Percentiles rank a stretch among this genome's conserved stretches.
Conservation (phyloP, 805 yeast species). For the Cyberlindnera subsufficiens region DNA sequence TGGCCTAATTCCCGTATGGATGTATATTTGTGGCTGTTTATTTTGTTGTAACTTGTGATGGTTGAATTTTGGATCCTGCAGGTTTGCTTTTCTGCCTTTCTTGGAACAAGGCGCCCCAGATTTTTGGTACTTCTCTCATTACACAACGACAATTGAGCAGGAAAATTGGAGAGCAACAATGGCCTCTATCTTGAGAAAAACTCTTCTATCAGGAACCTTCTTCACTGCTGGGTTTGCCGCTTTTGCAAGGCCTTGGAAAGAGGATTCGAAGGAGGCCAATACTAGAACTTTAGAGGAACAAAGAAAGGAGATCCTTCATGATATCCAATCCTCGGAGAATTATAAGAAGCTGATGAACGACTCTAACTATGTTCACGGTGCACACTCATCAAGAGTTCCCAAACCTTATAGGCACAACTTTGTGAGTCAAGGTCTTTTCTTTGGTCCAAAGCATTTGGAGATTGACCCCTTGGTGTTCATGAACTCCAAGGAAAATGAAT, state of each 20-base stretch:
- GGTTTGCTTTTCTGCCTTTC: background rate
- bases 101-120: background rate
- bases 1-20: too few relatives aligned
- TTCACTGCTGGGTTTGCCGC: constrained; percentile 23
- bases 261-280: constrained; percentile 9
- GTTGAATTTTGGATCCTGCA: background rate
- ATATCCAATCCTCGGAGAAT: constrained; percentile 22
- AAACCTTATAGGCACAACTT: constrained; percentile 54
- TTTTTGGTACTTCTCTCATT: too few relatives aligned
- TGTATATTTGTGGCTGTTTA: too few relatives aligned
- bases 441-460: constrained; percentile 61
- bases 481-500: constrained; percentile 42
- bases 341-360: constrained; percentile 22
- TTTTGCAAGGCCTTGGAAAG: constrained; percentile 23
- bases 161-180: constrained; percentile 1
- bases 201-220: constrained; percentile 12
- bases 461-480: constrained; percentile 70
- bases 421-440: constrained; percentile 66
- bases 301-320: constrained; percentile 21
- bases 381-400: constrained; percentile 46
- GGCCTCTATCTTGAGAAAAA: constrained; percentile 11
- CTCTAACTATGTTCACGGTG: constrained; percentile 20
- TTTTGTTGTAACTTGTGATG: too few relatives aligned
- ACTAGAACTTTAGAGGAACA: constrained; percentile 17
- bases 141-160: too few relatives aligned